These are phyloP conservation scores for Ophiosphaerella narmari DNA, from an alignment of 2,329 filamentous ascomycete genomes.

Conservation along the genomic window DNA sequence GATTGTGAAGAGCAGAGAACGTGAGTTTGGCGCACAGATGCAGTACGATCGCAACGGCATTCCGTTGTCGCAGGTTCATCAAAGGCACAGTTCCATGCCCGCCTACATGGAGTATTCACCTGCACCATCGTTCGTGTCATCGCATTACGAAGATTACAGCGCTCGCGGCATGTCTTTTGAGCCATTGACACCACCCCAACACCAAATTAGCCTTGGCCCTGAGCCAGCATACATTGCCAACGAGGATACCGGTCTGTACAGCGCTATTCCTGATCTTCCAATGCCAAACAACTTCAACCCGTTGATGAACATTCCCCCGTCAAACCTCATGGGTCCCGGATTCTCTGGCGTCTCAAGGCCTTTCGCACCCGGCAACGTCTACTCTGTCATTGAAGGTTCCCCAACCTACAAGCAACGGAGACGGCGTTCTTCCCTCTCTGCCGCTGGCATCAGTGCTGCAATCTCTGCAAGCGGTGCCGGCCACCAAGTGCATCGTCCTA, in stretches of 20 bases:
- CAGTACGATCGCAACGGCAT: slow-evolving; percentile 94
- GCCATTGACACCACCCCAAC: slow-evolving; percentile 93
- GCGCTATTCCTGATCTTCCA: slow-evolving; percentile 87
- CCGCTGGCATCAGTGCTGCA: slow-evolving; percentile 74
- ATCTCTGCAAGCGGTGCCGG: slow-evolving; percentile 61
- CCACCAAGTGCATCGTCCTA: slow-evolving; percentile 75
- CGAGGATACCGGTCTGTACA: slow-evolving; percentile 95
- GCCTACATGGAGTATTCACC: slow-evolving; percentile 98
- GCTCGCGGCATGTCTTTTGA: slow-evolving; percentile 95
- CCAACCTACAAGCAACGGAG: slow-evolving; percentile 98
- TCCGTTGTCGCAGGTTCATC: slow-evolving; percentile 79
- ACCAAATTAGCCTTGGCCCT: slow-evolving; percentile 76
- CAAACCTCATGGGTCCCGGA: slow-evolving; percentile 78
- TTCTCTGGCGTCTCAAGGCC: slow-evolving; percentile 72
- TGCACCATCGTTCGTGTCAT: slow-evolving; percentile 97
- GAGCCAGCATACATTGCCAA: slow-evolving; percentile 98
- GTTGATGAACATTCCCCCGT: slow-evolving; percentile 88
- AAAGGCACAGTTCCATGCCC: slow-evolving; percentile 98
- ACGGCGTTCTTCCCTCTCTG: slow-evolving; percentile 89
- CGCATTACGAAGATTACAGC: slow-evolving; percentile 97
- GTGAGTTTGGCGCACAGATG: slow-evolving; percentile 72
- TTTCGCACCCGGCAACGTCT: slow-evolving; percentile 78
- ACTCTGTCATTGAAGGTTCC: slow-evolving; percentile 95
- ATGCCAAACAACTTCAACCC: slow-evolving; percentile 78
- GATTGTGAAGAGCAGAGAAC: slow-evolving; percentile 80